Conservation (phyloP, 2,329 filamentous ascomycete genomes). For the Aspergillus sp. region DNA sequence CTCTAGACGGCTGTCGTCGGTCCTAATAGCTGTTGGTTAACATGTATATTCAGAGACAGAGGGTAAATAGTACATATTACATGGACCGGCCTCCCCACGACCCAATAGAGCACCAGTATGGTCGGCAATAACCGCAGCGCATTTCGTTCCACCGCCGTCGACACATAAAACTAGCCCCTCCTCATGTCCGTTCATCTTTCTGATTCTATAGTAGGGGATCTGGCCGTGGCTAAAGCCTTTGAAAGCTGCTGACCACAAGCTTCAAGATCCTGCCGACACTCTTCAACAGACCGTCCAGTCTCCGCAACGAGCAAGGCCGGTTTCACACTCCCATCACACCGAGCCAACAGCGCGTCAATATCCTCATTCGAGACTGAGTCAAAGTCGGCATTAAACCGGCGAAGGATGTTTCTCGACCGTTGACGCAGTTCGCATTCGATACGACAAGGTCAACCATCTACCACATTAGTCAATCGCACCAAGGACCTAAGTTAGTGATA, state of each 20-base stretch:
- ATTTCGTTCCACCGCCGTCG: conserved; percentile 46
- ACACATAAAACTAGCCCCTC: conserved; percentile 36
- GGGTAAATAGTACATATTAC: conserved; percentile 36
- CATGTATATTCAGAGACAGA: no score
- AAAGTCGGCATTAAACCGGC: conserved; percentile 23
- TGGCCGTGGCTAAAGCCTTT: conserved; percentile 3
- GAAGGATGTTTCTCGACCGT: conserved; percentile 36
- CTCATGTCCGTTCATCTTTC: background rate
- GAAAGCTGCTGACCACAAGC: conserved; percentile 26
- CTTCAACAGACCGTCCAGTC: conserved; percentile 22
- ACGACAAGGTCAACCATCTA: conserved; percentile 41
- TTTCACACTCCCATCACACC: conserved; percentile 35
- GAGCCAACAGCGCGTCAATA: conserved; percentile 28
- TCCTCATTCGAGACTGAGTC: conserved; percentile 21
- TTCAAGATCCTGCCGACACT: conserved; percentile 23
- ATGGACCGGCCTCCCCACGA: conserved; percentile 35
- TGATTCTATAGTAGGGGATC: background rate
- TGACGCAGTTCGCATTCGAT: conserved; percentile 39
- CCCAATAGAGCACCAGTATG: conserved; percentile 21
- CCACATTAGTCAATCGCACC: background rate
- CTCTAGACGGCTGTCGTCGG: conserved; percentile 18
- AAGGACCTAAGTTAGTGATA: background rate
- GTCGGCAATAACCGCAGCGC: conserved; percentile 38
- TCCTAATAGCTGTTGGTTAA: conserved; percentile 7
- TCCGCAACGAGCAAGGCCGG: conserved; percentile 31